A percentile compares a stretch with the other conserved stretches of the same genome.
Evolutionary conservation across 352 stramenopile genomes (phyloP).

Genomic region (Globisporangium carolinianum): DNA sequence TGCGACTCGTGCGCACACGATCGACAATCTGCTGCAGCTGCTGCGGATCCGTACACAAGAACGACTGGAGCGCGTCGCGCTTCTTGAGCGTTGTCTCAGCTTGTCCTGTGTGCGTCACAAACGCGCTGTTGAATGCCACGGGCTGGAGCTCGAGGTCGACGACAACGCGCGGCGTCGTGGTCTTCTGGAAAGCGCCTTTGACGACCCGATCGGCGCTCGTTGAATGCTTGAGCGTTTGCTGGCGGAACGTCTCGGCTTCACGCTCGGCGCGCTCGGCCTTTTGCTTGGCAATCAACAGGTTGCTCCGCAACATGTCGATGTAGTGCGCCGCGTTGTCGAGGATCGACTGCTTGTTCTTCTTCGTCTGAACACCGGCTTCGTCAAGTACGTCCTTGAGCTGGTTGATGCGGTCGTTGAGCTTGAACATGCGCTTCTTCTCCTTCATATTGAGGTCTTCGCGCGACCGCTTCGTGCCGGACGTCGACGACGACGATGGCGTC

Average conservation of each 20-base stretch:
- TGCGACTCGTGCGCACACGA: slow-evolving; percentile 33
- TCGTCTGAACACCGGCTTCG: slow-evolving; percentile 60
- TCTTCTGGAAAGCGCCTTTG: slow-evolving; percentile 49
- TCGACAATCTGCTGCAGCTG: slow-evolving; percentile 41
- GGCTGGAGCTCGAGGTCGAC: slow-evolving; percentile 52
- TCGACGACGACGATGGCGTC: slow-evolving; percentile 23
- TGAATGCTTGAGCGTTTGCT: slow-evolving; percentile 19
- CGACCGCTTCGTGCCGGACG: slow-evolving; percentile 45
- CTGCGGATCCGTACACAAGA: slow-evolving; percentile 35
- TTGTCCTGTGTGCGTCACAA: slow-evolving; percentile 39
- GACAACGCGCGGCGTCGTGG: slow-evolving; percentile 48
- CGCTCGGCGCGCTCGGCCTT: slow-evolving; percentile 51
- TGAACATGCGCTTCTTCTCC: slow-evolving; percentile 88
- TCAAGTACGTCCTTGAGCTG: slow-evolving; percentile 61
- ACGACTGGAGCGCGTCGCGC: slow-evolving; percentile 44
- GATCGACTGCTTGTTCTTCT: slow-evolving; percentile 80
- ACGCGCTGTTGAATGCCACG: slow-evolving; percentile 54
- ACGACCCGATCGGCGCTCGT: slow-evolving; percentile 24
- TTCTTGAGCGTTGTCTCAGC: slow-evolving; percentile 43
- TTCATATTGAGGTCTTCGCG: slow-evolving; percentile 79
- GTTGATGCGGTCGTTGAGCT: slow-evolving; percentile 83
- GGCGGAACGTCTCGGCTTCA: slow-evolving; percentile 41
- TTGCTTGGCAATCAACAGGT: slow-evolving; percentile 50
- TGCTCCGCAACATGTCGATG: slow-evolving; percentile 58
- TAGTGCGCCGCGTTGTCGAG: slow-evolving; percentile 67